phyloP scores from a whole-genome alignment of 352 stramenopile species.

The Phytophthora podocarpi region DNA sequence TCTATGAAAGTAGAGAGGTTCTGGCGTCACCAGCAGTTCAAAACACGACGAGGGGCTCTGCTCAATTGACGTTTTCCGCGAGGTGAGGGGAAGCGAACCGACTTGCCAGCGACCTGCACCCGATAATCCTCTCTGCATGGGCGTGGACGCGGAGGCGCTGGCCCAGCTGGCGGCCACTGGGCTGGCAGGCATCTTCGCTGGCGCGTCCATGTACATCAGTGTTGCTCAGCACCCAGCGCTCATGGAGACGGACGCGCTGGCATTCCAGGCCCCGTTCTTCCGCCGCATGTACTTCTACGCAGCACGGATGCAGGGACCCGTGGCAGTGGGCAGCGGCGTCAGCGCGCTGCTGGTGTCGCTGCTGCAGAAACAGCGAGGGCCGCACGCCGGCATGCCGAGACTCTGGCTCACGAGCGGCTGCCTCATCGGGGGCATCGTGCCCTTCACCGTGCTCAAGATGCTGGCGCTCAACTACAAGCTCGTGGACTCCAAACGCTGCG shows the following conservation, averaged over 20 bases:
- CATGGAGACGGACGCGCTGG: slow-evolving; percentile 55
- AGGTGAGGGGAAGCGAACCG: not conserved
- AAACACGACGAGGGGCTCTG: not conserved
- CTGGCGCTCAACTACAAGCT: slow-evolving; percentile 67
- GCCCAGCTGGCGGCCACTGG: slow-evolving; percentile 64
- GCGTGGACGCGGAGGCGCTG: slow-evolving; percentile 60
- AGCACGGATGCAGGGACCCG: slow-evolving; percentile 60
- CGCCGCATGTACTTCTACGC: slow-evolving; percentile 82
- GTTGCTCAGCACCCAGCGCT: slow-evolving; percentile 77
- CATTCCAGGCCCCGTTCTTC: slow-evolving; percentile 79
- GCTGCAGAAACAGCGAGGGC: slow-evolving; percentile 40
- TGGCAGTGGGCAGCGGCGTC: slow-evolving; percentile 59
- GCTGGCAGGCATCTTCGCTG: slow-evolving; percentile 70
- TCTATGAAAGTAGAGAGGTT: not conserved
- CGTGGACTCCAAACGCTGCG: slow-evolving; percentile 50
- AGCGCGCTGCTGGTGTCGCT: slow-evolving; percentile 54
- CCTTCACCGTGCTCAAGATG: slow-evolving; percentile 75
- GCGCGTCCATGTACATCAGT: slow-evolving; percentile 70
- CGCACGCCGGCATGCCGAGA: slow-evolving; percentile 36
- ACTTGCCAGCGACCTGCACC: not conserved
- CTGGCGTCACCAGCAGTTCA: not conserved
- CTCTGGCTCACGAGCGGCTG: slow-evolving; percentile 66
- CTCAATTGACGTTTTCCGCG: slow-evolving; percentile 1
- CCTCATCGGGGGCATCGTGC: slow-evolving; percentile 61
- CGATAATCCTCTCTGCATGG: slow-evolving; percentile 23